Evolutionary conservation across 164 flowering plant genomes (phyloP).

Genomic region (Vitis riparia): DNA sequence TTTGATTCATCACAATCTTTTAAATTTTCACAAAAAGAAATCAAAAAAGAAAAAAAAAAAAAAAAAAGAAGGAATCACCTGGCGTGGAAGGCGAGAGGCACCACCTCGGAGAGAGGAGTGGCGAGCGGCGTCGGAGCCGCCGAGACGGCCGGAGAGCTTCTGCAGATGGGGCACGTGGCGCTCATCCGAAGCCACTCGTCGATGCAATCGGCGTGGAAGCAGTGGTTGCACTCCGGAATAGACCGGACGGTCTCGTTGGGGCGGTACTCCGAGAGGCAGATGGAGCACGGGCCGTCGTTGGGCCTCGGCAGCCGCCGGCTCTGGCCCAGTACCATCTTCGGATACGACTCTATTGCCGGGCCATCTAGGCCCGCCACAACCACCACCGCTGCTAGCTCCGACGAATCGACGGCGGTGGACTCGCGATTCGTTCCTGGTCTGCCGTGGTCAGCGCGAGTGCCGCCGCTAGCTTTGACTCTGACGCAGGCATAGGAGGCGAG

Average conservation of each 20-base stretch:
- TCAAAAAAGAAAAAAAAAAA: neutral
- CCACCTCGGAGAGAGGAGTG: constrained; percentile 49
- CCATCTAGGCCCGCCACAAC: constrained; percentile 19
- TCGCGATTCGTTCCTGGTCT: neutral
- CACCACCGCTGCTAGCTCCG: neutral
- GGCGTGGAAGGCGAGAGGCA: constrained; percentile 42
- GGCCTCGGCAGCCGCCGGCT: constrained; percentile 22
- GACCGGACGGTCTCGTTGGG: constrained; percentile 39
- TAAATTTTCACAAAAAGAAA: neutral
- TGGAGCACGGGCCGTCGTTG: constrained; percentile 42
- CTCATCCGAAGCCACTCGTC: constrained; percentile 63
- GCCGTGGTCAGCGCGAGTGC: neutral
- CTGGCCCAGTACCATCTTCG: constrained; percentile 32
- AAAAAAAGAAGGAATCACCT: constrained; percentile 19
- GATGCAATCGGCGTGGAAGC: constrained; percentile 56
- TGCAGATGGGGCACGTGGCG: constrained; percentile 60
- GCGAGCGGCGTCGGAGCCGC: constrained; percentile 28
- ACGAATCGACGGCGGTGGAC: neutral
- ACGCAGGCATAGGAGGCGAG: constrained; percentile 58
- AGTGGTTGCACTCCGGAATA: constrained; percentile 60
- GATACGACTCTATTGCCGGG: constrained; percentile 23
- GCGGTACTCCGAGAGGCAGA: constrained; percentile 52
- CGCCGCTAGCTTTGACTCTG: constrained; percentile 24
- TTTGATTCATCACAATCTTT: too few species aligned
- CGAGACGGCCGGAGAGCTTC: constrained; percentile 50